Base-by-base conservation (phyloP, 768 basidiomycete species). In the Leccinum subgranulosum region DNA sequence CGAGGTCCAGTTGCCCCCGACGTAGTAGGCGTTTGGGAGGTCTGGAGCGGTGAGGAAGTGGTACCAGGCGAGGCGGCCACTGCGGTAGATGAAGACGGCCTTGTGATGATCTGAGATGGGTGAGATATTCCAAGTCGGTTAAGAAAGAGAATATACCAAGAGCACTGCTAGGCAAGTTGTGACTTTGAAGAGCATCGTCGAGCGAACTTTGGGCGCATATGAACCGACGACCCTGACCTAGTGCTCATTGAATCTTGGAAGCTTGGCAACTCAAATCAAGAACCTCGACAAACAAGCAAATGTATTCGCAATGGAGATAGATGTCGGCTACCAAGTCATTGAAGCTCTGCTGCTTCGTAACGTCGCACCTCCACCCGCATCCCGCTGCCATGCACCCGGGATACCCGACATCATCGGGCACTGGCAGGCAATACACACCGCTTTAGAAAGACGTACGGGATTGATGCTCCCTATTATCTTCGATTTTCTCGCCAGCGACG, bases 21-120 rank as follows among this genome's bases (percentile, higher is more conserved):
- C 72, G 58, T 84, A 80, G 68, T 86, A 84, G 3, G 77, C 81
- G 3, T 59, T 61, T 6, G 86, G 80, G 21, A 84, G 76, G 2
- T 72, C 53, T n/a, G 81, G 74, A 33, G 71, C 70, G 23, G 65
- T 65, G 51, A 85, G 55, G 28, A 84, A 72, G 43, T 69, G 59
- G 64, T 83, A 76, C 57, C 72, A 74, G 27, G 69, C 59, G n/a
- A 77, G 56, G 25, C 69, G 71, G 21, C 77, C 78, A 53, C 70
- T 81, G 47, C 81, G 76, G 67, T 79, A 84, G 59, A 75, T 58
- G 49, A 79, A 61, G 31, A 77, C 45, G 21, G 77, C 75, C 83
- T 85, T 17, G 25, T 15, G 19, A 23, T 23, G 23, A 23, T n/a
- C 1, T 8, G 41, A 10, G 36, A 3, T 29, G 28, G 11, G 27